These are phyloP conservation scores for Pythium guiyangense DNA, from an alignment of 352 stramenopile genomes.

Conservation along the genomic window DNA sequence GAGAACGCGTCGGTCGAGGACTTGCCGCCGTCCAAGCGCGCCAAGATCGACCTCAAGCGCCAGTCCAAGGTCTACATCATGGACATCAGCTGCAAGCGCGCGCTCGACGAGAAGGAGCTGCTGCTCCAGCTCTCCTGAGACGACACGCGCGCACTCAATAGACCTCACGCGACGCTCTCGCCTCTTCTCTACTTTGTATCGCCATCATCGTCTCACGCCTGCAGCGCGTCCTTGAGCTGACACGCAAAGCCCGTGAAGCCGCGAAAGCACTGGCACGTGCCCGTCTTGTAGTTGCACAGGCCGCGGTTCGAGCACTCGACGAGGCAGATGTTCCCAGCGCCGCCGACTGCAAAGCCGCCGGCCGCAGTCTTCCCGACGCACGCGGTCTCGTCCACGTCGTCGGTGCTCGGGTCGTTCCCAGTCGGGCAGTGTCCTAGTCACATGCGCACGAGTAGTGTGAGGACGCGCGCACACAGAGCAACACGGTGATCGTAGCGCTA, in stretches of 20 bases:
- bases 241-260: conserved; percentile 68
- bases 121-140: conserved; percentile 52
- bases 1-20: conserved; percentile 86
- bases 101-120: conserved; percentile 82
- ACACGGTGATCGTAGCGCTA: too few species aligned
- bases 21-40: conserved; percentile 74
- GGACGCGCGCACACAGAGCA: background rate
- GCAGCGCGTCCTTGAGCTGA: conserved; percentile 35
- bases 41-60: conserved; percentile 76
- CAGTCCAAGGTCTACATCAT: conserved; percentile 89
- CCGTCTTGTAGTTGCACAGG: conserved; percentile 83
- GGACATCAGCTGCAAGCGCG: conserved; percentile 81
- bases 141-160: background rate
- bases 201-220: conserved; percentile 5
- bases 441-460: background rate
- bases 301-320: conserved; percentile 92
- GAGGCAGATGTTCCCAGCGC: conserved; percentile 83
- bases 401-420: conserved; percentile 71
- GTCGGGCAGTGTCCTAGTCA: conserved; percentile 70
- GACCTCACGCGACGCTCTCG: too few species aligned
- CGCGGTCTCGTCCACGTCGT: conserved; percentile 58
- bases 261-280: conserved; percentile 85
- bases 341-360: conserved; percentile 35
- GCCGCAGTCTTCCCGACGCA: conserved; percentile 46
- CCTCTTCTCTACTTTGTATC: too few species aligned